These are phyloP conservation scores for Ceratocystis papillata DNA, from an alignment of 2,329 filamentous ascomycete genomes.

Conservation along the genomic window DNA sequence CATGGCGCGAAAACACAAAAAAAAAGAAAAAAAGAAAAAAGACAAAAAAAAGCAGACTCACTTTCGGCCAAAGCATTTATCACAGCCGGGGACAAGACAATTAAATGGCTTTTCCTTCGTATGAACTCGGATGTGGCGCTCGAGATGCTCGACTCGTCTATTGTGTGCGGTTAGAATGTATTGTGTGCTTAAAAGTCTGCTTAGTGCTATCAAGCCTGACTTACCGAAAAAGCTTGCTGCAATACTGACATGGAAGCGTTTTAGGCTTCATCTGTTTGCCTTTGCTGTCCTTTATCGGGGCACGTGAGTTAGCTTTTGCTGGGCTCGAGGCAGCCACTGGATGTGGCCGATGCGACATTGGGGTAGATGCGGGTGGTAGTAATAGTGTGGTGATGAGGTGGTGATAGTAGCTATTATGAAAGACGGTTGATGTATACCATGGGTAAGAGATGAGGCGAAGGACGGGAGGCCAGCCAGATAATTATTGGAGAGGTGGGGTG, in stretches of 20 bases:
- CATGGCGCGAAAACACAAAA: conserved; percentile 3
- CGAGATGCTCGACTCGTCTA: conserved; percentile 54
- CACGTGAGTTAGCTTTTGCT: conserved; percentile 5
- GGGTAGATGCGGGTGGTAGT: neutral
- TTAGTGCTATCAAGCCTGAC: conserved; percentile 27
- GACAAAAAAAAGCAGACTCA: conserved; percentile 32
- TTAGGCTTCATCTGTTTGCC: conserved; percentile 49
- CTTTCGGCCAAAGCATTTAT: conserved; percentile 53
- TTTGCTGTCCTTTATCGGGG: conserved; percentile 33
- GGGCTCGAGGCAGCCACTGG: neutral
- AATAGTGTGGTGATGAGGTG: neutral
- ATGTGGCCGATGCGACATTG: conserved; percentile 7
- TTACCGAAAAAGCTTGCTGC: conserved; percentile 52
- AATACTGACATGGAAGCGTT: conserved; percentile 52
- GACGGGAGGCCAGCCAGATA: neutral
- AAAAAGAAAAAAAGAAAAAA: neutral
- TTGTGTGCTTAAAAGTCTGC: neutral
- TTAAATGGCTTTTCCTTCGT: conserved; percentile 56
- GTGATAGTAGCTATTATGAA: neutral
- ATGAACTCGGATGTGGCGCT: conserved; percentile 53
- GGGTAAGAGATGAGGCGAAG: conserved; percentile 9
- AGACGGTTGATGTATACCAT: conserved; percentile 15
- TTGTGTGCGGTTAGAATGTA: conserved; percentile 28
- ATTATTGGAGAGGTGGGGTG: neutral
- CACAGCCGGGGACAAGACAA: conserved; percentile 49